Evolutionary conservation across 73 alveolate genomes (phyloP), one percentile per base, ranked within the genome.

Genomic region (Breviolum minutum): DNA sequence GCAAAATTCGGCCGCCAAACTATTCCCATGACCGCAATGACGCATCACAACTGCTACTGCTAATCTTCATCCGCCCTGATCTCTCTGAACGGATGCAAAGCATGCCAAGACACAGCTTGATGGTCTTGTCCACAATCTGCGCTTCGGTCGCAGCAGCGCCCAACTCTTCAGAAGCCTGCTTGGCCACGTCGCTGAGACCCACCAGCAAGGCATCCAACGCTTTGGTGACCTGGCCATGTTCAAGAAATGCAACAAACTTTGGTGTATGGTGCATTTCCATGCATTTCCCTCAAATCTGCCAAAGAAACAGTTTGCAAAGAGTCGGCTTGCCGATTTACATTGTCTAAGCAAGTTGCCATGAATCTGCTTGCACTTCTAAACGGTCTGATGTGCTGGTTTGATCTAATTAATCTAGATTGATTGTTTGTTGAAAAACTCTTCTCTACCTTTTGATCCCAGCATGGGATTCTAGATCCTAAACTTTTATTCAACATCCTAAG

Each of bases 131-230:
- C 84, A 74, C 84, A 10, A 74, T 74, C 84, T 74, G 61, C 61
- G n/a, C 54, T 62, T 74, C 84, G 20, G 84, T 74, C 4, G 84
- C 84, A 19, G 16, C 27, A 54, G 84, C 60, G 32, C 84, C 84
- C 61, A 74, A 27, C 84, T 74, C 54, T 54, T 74, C 19, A 20
- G 84, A 74, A 54, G 84, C 84, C 84, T 74, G 22, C 84, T 74
- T 74, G 84, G 84, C 84, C 84, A 74, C 84, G 32, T 74, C 84
- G 84, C 84, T 74, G 61, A 74, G 54, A 27, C n/a, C 48, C 83
- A 19, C 48, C 14, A 73, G 83, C 48, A 73, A 26, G 48, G 83
- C 83, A 73, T 24, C 48, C 5, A 14, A 26, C 54, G 32, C 77
- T 68, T 68, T 68, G 77, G 77, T 68, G n/a, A 68, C 77, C 77